phyloP scores from a whole-genome alignment of 2,329 filamentous ascomycete species.

The Trichoderma citrinoviride region DNA sequence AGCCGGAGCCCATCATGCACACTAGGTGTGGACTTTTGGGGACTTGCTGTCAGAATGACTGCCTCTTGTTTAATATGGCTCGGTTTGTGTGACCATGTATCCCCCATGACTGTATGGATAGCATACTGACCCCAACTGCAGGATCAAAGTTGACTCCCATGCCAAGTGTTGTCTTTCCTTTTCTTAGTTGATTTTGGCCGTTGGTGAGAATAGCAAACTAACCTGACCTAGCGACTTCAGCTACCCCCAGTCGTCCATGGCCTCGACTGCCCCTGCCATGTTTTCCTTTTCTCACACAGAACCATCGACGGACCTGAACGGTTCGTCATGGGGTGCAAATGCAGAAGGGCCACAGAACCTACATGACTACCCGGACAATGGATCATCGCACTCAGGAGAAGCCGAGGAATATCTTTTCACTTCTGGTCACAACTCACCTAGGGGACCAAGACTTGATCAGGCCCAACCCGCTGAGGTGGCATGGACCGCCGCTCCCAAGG shows the following conservation, averaged over 20 bases:
- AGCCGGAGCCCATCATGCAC: constrained; percentile 19
- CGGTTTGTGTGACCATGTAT: constrained; percentile 29
- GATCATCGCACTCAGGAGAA: constrained; percentile 51
- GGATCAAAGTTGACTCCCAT: constrained; percentile 57
- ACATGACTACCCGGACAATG: constrained; percentile 51
- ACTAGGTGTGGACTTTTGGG: constrained; percentile 23
- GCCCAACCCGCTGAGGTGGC: constrained; percentile 47
- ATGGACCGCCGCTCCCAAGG: constrained; percentile 45
- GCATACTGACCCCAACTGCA: constrained; percentile 35
- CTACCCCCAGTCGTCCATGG: constrained; percentile 51
- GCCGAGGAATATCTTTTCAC: constrained; percentile 54
- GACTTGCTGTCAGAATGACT: constrained; percentile 24
- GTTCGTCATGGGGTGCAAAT: constrained; percentile 56
- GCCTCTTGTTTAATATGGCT: constrained; percentile 23
- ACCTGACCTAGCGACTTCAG: constrained; percentile 57
- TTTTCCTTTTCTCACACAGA: constrained; percentile 60
- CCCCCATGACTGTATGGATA: constrained; percentile 24
- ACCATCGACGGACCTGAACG: constrained; percentile 54
- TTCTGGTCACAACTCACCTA: constrained; percentile 55
- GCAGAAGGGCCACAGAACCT: constrained; percentile 61
- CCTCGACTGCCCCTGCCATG: constrained; percentile 49
- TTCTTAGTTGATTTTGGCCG: constrained; percentile 36
- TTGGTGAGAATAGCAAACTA: constrained; percentile 54
- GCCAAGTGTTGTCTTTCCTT: constrained; percentile 37
- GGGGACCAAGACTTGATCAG: constrained; percentile 47